phyloP scores from a whole-genome alignment of 163 green algal species.

The Prototheca stagnorum region DNA sequence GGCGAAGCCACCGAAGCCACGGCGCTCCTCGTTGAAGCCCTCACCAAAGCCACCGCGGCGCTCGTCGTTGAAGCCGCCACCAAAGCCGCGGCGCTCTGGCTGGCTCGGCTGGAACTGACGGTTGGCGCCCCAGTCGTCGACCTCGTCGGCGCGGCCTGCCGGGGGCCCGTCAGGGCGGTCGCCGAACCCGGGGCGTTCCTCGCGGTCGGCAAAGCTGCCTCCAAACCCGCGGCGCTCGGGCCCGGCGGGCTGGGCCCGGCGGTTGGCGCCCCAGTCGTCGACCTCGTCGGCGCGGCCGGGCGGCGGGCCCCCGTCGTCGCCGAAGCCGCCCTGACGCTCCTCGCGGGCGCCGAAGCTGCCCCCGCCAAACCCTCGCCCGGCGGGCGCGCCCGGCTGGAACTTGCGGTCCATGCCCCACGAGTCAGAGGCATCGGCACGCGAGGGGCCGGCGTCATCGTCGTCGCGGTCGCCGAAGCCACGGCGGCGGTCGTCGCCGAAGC shows the following conservation, averaged over 20 bases:
- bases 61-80: conserved; percentile 12
- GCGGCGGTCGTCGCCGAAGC: conserved; percentile 38
- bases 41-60: conserved; percentile 9
- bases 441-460: conserved; percentile 16
- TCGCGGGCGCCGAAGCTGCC: conserved; percentile 18
- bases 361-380: too few species aligned
- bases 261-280: conserved; percentile 38
- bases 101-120: conserved; percentile 31
- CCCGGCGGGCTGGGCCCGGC: conserved; percentile 30
- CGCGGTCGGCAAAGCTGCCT: conserved; percentile 12
- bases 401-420: conserved; percentile 31
- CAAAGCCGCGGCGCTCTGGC: conserved; percentile 18
- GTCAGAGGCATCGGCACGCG: conserved; percentile 22
- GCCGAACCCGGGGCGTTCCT: conserved; percentile 6
- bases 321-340: conserved; percentile 10
- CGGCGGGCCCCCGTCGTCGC: conserved; percentile 2
- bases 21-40: conserved; percentile 11
- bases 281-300: conserved; percentile 24
- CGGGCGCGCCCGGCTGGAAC: conserved; percentile 10
- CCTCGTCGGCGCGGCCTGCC: conserved; percentile 23
- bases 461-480: conserved; percentile 2
- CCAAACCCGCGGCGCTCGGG: conserved; percentile 2
- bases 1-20: background rate
- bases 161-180: conserved; percentile 1
- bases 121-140: conserved; percentile 37